Percentiles rank a stretch among this genome's conserved stretches.
These are phyloP conservation scores for Xylariaceae sp. DNA, from an alignment of 2,329 filamentous ascomycete species.

Conservation along the genomic window DNA sequence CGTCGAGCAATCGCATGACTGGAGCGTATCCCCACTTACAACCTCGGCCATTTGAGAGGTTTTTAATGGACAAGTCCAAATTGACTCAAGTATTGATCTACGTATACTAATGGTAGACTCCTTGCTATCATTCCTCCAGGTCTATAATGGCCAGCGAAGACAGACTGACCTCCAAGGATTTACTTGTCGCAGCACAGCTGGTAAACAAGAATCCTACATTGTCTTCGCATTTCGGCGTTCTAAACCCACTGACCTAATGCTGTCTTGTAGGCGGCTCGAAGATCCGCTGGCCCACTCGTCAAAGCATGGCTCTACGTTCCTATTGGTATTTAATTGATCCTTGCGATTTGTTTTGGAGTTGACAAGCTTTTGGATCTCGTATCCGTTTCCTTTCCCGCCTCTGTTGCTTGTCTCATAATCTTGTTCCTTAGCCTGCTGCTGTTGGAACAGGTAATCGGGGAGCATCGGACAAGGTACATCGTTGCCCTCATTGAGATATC, in stretches of 20 bases:
- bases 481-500: constrained; percentile 60
- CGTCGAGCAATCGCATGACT: too few species aligned
- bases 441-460: constrained; percentile 54
- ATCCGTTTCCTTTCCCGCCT: constrained; percentile 62
- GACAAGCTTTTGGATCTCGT: constrained; percentile 51
- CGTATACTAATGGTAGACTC: background rate
- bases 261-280: constrained; percentile 23
- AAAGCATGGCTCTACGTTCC: constrained; percentile 59
- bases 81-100: too few species aligned
- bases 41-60: too few species aligned
- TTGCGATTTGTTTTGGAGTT: constrained; percentile 51
- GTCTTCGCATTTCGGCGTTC: background rate
- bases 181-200: constrained; percentile 10
- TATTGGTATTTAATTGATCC: constrained; percentile 47
- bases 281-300: constrained; percentile 34
- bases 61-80: too few species aligned
- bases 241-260: background rate
- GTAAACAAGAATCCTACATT: background rate
- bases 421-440: constrained; percentile 58
- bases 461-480: constrained; percentile 53
- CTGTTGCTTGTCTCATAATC: constrained; percentile 62
- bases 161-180: background rate
- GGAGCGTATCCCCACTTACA: too few species aligned
- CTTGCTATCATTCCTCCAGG: background rate
- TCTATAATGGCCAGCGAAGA: background rate